These are phyloP conservation scores for Salvia sclarea DNA, from an alignment of 305 asterid genomes.

Conservation along the genomic window DNA sequence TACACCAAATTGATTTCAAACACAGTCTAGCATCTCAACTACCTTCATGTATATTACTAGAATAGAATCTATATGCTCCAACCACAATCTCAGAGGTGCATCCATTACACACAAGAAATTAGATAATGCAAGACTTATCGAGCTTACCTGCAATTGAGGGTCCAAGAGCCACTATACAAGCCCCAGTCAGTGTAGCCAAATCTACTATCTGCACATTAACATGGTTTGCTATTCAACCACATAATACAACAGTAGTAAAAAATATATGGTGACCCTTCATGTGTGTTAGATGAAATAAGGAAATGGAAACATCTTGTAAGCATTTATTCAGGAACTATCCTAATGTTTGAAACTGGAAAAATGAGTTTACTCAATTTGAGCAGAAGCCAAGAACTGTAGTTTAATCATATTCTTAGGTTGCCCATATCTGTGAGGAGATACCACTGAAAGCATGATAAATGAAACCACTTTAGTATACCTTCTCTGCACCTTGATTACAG, in stretches of 20 bases:
- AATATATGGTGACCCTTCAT: neutral
- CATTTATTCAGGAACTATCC: neutral
- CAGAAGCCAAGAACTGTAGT: neutral
- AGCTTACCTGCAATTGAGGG: conserved; percentile 81
- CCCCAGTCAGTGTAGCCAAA: conserved; percentile 83
- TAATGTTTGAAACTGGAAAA: neutral
- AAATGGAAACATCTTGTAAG: neutral
- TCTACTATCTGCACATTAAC: conserved; percentile 62
- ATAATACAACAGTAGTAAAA: neutral
- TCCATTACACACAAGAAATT: neutral
- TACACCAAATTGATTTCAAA: neutral
- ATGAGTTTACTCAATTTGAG: neutral
- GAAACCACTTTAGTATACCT: conserved; percentile 50
- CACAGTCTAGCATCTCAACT: neutral
- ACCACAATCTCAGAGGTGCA: neutral
- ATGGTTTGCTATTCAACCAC: neutral
- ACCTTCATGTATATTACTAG: neutral
- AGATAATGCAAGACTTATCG: neutral
- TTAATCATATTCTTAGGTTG: neutral
- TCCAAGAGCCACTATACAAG: conserved; percentile 81
- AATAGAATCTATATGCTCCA: neutral
- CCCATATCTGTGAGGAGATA: neutral
- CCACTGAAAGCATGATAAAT: conserved; percentile 5
- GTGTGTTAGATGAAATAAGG: neutral
- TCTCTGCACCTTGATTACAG: conserved; percentile 93